Percentiles rank a stretch among this genome's conserved stretches.
phyloP scores from a whole-genome alignment of 2,329 filamentous ascomycete genomes.

The Clonostachys rhizophaga region DNA sequence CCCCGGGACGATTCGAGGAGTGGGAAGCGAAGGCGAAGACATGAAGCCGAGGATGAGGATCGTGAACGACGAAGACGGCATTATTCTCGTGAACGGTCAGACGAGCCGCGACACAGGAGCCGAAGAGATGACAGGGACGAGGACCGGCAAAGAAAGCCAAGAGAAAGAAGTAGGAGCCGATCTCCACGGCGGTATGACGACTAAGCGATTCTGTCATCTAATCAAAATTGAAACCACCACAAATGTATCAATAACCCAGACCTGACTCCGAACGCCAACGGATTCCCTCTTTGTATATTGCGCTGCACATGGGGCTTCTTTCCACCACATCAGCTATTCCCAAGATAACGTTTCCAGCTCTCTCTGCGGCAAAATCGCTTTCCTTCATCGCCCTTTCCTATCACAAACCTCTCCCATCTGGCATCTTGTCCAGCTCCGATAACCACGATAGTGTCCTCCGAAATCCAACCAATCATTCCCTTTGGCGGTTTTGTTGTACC shows the following conservation, averaged over 20 bases:
- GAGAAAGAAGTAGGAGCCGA: slow-evolving; percentile 32
- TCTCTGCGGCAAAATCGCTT: slow-evolving; percentile 63
- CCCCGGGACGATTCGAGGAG: slow-evolving; percentile 19
- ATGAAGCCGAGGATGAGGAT: slow-evolving; percentile 13
- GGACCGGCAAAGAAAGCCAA: slow-evolving; percentile 11
- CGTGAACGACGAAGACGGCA: slow-evolving; percentile 10
- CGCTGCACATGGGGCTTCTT: background rate
- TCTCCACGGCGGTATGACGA: slow-evolving; percentile 29
- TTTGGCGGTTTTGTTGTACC: slow-evolving; percentile 62
- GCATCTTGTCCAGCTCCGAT: slow-evolving; percentile 76
- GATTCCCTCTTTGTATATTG: too few relatives aligned
- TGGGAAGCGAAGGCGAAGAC: slow-evolving; percentile 12
- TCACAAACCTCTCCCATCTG: slow-evolving; percentile 81
- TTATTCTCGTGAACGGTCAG: slow-evolving; percentile 17
- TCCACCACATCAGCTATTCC: slow-evolving; percentile 12
- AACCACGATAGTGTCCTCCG: slow-evolving; percentile 69
- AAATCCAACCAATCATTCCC: slow-evolving; percentile 80
- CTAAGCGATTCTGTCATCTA: slow-evolving; percentile 5
- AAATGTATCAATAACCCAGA: too few relatives aligned
- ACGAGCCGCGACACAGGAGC: slow-evolving; percentile 19
- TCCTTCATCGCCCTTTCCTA: slow-evolving; percentile 65
- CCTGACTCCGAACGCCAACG: too few relatives aligned
- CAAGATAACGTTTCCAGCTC: slow-evolving; percentile 78
- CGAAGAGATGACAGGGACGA: slow-evolving; percentile 9
- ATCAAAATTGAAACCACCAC: too few relatives aligned